Base-by-base conservation (phyloP, 805 yeast species). In the Crinitomyces ghanaensis region DNA sequence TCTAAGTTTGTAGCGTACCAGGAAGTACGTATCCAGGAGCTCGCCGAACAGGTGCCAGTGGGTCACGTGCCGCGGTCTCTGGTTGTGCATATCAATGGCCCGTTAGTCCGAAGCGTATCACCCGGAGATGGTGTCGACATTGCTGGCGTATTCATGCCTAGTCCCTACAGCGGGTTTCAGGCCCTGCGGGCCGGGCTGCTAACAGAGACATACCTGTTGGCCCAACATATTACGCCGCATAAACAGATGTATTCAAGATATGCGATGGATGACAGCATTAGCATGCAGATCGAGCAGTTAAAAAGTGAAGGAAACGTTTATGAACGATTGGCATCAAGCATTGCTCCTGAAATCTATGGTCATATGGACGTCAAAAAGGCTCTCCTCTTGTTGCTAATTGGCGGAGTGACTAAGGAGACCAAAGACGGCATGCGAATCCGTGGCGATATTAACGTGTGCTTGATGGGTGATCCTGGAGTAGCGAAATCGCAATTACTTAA, bases 401-500 rank as follows among this genome's bases (percentile, higher is more conserved):
- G 98, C 33, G 98, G 98, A 50, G 96, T 86, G 28, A 81, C 93
- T 31, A 91, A 91, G 55, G 82, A 76, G 50, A 74, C 88, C 47
- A 94, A 93, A 28, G 98, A 91, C 60, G 99, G 99, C 44, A 75
- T 91, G 83, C 75, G 79, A 51, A 91, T 91, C 50, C 77, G 99
- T 65, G 98, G 98, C 50, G 98, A 91, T 55, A 82, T 91, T 46
- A 91, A 91, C 52, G 72, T 91, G 35, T 79, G 96, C 62, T 67
- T 91, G 33, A 88, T 91, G 96, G 98, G 98, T 48, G 98, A 91
- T 53, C 98, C 98, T 26, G 98, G 98, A 66, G 98, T 91, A 35
- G 98, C 98, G 51, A 91, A 91, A 60, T 91, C 97, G 2, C 98
- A 91, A 67, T 65, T 91, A 51, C 66, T 91, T 43, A 91, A 91